Percentiles rank a stretch among this genome's conserved stretches.
Evolutionary conservation across 192 early-diverging fungal genomes (phyloP).

Genomic region (Nowakowskiella sp.): DNA sequence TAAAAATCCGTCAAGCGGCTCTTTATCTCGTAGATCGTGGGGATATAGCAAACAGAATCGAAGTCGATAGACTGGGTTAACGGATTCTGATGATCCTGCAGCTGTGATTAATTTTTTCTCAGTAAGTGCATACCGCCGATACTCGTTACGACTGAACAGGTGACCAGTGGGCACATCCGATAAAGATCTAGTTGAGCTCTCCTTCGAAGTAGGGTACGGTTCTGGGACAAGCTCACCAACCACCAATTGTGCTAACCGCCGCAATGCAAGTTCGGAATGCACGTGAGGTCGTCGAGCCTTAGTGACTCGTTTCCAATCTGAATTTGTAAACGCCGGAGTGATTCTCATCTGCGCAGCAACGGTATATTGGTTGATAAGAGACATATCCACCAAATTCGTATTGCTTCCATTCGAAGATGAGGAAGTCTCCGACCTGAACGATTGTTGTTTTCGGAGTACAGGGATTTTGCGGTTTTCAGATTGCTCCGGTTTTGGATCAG

Average conservation of each 20-base stretch:
- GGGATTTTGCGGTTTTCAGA: too few relatives aligned
- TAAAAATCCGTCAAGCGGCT: conserved; percentile 12
- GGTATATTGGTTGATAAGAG: too few relatives aligned
- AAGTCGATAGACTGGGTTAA: conserved; percentile 16
- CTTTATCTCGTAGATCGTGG: conserved; percentile 14
- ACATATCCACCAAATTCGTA: too few relatives aligned
- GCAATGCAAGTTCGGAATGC: conserved; percentile 30
- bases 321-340: conserved; percentile 15
- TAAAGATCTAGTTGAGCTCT: background rate
- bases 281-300: conserved; percentile 26
- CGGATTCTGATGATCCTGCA: background rate
- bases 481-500: too few relatives aligned
- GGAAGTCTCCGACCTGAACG: too few relatives aligned
- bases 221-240: conserved; percentile 25
- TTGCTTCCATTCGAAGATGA: too few relatives aligned
- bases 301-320: conserved; percentile 28
- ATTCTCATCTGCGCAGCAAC: background rate
- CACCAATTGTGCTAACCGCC: conserved; percentile 19
- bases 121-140: conserved; percentile 31
- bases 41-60: conserved; percentile 34
- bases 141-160: conserved; percentile 15
- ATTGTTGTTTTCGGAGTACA: too few relatives aligned
- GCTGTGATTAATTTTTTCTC: conserved; percentile 5
- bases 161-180: background rate
- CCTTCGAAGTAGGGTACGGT: conserved; percentile 1